These are phyloP conservation scores for Periconia macrospinosa DNA, from an alignment of 2,329 filamentous ascomycete genomes.

Conservation along the genomic window DNA sequence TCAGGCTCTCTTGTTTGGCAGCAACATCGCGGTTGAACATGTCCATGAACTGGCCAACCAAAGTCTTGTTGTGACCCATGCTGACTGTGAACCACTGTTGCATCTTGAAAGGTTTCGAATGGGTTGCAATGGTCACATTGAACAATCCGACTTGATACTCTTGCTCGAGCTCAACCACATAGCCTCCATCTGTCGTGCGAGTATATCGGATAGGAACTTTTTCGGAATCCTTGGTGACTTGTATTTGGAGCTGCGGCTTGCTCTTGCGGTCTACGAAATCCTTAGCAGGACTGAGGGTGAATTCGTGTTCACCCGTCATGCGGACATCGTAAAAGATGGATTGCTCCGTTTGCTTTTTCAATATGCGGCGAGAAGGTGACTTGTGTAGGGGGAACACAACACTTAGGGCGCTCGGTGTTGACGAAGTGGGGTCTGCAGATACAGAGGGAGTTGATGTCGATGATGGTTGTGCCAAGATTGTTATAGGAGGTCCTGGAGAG, in stretches of 20 bases:
- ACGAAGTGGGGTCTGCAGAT: conserved; percentile 4
- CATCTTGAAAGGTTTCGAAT: conserved; percentile 38
- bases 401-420: conserved; percentile 20
- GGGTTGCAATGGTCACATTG: conserved; percentile 50
- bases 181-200: conserved; percentile 56
- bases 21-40: conserved; percentile 20
- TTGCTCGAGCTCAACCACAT: conserved; percentile 53
- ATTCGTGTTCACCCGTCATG: conserved; percentile 56
- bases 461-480: not conserved
- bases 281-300: conserved; percentile 54
- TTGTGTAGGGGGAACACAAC: conserved; percentile 11
- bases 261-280: conserved; percentile 44
- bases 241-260: conserved; percentile 53
- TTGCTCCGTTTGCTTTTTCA: conserved; percentile 23
- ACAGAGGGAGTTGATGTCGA: not conserved
- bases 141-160: conserved; percentile 53
- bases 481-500: not conserved
- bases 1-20: conserved; percentile 21
- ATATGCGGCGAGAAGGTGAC: conserved; percentile 7
- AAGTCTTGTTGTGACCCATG: conserved; percentile 36
- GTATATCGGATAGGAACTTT: conserved; percentile 50
- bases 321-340: conserved; percentile 54
- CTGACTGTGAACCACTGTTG: conserved; percentile 36
- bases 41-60: conserved; percentile 23
- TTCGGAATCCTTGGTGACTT: conserved; percentile 48